Percentiles rank a stretch among this genome's conserved stretches.
These are phyloP conservation scores for Amoeboaphelidium occidentale DNA, from an alignment of 371 early-diverging fungal species.

Conservation along the genomic window DNA sequence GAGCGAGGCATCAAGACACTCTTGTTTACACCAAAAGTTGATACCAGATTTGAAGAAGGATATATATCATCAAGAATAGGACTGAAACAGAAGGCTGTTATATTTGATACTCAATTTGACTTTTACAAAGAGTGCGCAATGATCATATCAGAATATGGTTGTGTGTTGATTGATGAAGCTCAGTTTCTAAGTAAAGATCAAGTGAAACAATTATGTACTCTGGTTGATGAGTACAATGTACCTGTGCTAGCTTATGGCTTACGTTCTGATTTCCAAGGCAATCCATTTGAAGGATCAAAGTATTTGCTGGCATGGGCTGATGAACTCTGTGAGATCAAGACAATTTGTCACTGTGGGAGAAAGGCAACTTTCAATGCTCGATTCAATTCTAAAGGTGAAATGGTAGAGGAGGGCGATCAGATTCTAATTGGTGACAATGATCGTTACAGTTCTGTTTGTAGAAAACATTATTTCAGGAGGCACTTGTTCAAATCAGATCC, in stretches of 20 bases:
- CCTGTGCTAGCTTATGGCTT: background rate
- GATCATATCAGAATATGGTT: background rate
- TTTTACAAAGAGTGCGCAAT: background rate
- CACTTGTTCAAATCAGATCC: too few relatives aligned
- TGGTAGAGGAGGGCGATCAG: background rate
- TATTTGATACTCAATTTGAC: background rate
- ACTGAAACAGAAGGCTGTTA: background rate
- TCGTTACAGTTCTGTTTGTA: background rate
- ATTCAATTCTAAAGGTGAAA: background rate
- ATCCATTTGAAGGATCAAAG: background rate
- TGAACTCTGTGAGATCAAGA: background rate
- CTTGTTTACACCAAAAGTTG: background rate
- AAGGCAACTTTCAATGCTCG: background rate
- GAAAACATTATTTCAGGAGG: too few relatives aligned
- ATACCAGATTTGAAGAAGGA: background rate
- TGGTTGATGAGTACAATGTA: background rate
- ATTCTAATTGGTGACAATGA: background rate
- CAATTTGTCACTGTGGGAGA: conserved; percentile 1
- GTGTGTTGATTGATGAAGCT: conserved; percentile 1
- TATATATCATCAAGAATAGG: background rate
- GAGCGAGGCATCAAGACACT: background rate
- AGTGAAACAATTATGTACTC: background rate
- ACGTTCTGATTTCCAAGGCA: background rate
- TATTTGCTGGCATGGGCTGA: background rate
- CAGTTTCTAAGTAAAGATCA: conserved; percentile 1